Evolutionary conservation across 139 green algal species (phyloP), one percentile per base, ranked within the genome.

Genomic region (Chlorella sorokiniana): DNA sequence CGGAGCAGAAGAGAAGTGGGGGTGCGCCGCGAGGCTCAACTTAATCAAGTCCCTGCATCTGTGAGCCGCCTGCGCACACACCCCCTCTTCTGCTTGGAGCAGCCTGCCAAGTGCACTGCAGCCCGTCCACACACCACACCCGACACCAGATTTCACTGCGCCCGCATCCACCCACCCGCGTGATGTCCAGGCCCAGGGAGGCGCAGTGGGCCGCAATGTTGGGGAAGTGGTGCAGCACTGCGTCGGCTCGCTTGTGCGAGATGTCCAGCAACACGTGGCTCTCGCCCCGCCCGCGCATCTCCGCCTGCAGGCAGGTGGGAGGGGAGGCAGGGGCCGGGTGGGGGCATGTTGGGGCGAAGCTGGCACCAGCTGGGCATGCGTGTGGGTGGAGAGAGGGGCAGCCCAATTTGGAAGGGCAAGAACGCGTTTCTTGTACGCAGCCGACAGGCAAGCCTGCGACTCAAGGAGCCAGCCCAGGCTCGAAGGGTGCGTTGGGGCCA

Each of bases 201-300:
- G 63, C 20, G 83, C 95, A 97, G 59, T 88, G 88, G 2, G 79
- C 81, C 0, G 94, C 89, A 42, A 99, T 97, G 88, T 96, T 98
- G 67, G 97, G 97, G 78, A 99, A 99, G 84, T 99, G 94, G 25
- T 83, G 51, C 62, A 97, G 78, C 10, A 98, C 83, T 61, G 94
- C 88, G 11, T 92, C 84, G 0, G 68, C 42, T 0, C 87, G 88
- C 85, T 95, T 93, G 89, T 98, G 93, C 51, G 79, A 93, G 83
- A 99, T 96, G 87, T 99, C 97, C 40, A 99, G 91, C 85, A 91
- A 89, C 41, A 99, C 97, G 84, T 98, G 95, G 20, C 69, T 35
- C 14, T 94, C 86, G 27, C 87, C 91, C 31, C 80, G 76, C 18
- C 51, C 38, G 44, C 91, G 84, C 88, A 99, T 93, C 89, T 98